phyloP scores from a whole-genome alignment of 169 alveolate genomes.

The Sarcocystis neurona region DNA sequence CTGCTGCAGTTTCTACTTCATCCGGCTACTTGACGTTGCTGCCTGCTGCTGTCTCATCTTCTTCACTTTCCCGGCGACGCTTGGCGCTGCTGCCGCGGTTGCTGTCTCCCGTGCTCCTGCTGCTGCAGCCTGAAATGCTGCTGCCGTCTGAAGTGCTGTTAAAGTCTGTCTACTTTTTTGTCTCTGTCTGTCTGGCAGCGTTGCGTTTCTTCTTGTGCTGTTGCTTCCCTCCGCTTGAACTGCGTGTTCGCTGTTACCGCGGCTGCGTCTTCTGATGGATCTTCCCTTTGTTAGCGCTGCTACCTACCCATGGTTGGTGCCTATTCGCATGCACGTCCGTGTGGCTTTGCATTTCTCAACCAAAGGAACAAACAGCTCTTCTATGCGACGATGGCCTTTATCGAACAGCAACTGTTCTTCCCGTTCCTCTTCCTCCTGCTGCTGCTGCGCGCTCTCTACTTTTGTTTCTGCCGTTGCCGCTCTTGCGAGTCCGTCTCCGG shows the following conservation, averaged over 20 bases:
- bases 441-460: neutral
- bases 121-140: neutral
- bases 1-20: too few species aligned
- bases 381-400: conserved; percentile 45
- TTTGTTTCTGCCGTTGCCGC: neutral
- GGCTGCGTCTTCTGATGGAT: too few species aligned
- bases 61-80: too few species aligned
- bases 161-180: too few species aligned
- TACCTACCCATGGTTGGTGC: conserved; percentile 80
- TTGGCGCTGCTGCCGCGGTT: neutral
- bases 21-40: too few species aligned
- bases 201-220: too few species aligned
- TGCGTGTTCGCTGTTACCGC: too few species aligned
- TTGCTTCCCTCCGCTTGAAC: too few species aligned
- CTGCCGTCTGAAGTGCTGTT: too few species aligned
- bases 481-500: neutral
- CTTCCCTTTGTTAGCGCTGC: neutral
- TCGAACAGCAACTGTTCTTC: neutral
- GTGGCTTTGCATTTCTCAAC: conserved; percentile 77
- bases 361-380: conserved; percentile 75
- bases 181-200: too few species aligned
- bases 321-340: conserved; percentile 79
- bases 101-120: neutral
- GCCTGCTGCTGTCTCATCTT: too few species aligned
- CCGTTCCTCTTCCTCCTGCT: neutral